phyloP scores from a whole-genome alignment of 2,329 filamentous ascomycete species.

The Oidium heveae region DNA sequence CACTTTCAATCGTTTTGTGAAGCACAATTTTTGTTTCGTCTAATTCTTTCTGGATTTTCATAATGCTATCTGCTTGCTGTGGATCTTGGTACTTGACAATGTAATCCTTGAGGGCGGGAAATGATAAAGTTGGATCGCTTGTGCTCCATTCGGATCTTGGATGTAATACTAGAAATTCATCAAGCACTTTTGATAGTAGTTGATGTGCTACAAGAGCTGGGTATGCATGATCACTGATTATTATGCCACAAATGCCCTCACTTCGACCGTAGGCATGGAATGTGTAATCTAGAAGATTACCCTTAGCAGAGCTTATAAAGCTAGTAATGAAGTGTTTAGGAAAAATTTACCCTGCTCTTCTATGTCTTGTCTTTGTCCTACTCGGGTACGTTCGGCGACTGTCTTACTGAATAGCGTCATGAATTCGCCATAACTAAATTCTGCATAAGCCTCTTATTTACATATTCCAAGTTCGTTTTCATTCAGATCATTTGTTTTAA shows the following conservation, averaged over 20 bases:
- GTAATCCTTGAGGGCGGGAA: slow-evolving; percentile 61
- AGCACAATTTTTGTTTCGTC: slow-evolving; percentile 95
- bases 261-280: slow-evolving; percentile 58
- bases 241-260: slow-evolving; percentile 49
- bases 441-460: background rate
- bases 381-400: slow-evolving; percentile 59
- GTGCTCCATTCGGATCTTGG: slow-evolving; percentile 42
- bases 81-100: slow-evolving; percentile 42
- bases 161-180: slow-evolving; percentile 62
- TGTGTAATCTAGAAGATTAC: slow-evolving; percentile 27
- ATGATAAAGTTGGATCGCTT: slow-evolving; percentile 26
- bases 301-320: too few species aligned
- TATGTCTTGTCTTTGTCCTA: slow-evolving; percentile 65
- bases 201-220: slow-evolving; percentile 61
- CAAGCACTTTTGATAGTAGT: slow-evolving; percentile 62
- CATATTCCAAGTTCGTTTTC: background rate
- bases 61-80: slow-evolving; percentile 67
- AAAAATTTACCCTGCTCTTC: slow-evolving; percentile 42
- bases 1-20: slow-evolving; percentile 86
- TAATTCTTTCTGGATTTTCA: slow-evolving; percentile 88
- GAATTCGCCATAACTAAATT: slow-evolving; percentile 28
- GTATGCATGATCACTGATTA: slow-evolving; percentile 55
- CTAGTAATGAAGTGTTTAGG: background rate
- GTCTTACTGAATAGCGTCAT: slow-evolving; percentile 72
- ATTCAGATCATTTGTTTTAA: background rate